Base-by-base conservation (phyloP, 352 stramenopile genomes). In the Thalassiosira livingstoniorum region DNA sequence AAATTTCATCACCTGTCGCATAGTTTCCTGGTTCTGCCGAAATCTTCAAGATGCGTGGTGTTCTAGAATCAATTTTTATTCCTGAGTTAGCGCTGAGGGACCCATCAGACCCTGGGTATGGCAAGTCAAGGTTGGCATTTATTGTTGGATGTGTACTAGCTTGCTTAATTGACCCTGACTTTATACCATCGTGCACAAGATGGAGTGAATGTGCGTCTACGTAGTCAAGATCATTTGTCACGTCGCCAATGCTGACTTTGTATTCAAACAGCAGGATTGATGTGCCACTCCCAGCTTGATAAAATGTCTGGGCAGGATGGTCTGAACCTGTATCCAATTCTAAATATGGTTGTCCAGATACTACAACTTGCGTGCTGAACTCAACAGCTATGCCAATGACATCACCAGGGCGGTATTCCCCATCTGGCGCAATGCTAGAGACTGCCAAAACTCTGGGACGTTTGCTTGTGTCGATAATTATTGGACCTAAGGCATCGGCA, bases 261-360 rank as follows among this genome's bases (percentile, higher is more conserved):
- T 91, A 92, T 43, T 83, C 51, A 55, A 92, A 92, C 15, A 72
- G 7, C 37, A 92, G 76, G 5, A 3, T 72, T 0, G 54, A 68
- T 32, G 85, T 78, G 7, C 78, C 78, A 43, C 65, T 87, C 5
- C 85, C 85, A 66, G 25, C 42, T 55, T 80, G 61, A 70, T 85
- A 92, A 27, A 25, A 69, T 42, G 85, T 85, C 32, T 71, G 68
- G 13, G 66, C 77, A 57, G 63, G 21, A 10, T 89, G 29, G 55
- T 34, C 47, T 35, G 25, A 25, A n/a, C 85, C 85, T 21, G 87
- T 66, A 45, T 91, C 69, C 15, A 92, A 68, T 62, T 58, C 57
- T 10, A 92, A 47, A 60, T 82, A 82, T 67, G 87, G 85, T 31
- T 80, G 65, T 51, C 87, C 87, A 67, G 53, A 76, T 10, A 92